Evolutionary conservation across 1,139 yeast genomes (phyloP).

Genomic region (Spathaspora sp.): DNA sequence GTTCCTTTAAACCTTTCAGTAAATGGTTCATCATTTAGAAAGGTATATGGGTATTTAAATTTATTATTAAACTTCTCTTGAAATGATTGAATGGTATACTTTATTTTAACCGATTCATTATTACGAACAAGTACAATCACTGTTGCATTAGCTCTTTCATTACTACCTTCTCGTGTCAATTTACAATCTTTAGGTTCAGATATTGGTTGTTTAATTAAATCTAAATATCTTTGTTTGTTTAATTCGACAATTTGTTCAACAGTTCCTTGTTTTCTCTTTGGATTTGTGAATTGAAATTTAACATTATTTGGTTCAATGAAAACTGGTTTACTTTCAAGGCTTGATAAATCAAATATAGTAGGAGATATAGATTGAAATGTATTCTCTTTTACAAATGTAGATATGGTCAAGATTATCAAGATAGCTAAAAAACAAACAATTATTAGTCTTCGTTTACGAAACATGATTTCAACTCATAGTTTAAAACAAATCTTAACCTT

Average conservation of each 20-base stretch:
- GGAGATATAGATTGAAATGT: background rate
- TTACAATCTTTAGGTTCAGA: slow-evolving; percentile 47
- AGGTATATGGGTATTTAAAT: slow-evolving; percentile 78
- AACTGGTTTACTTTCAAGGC: background rate
- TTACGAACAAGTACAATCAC: slow-evolving; percentile 70
- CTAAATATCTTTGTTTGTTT: slow-evolving; percentile 34
- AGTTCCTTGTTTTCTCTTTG: slow-evolving; percentile 25
- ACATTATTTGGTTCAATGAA: slow-evolving; percentile 28
- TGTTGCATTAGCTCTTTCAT: slow-evolving; percentile 64
- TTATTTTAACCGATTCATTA: slow-evolving; percentile 50
- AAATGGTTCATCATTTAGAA: slow-evolving; percentile 71
- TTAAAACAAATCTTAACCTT: background rate
- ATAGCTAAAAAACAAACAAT: background rate
- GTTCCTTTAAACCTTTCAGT: slow-evolving; percentile 51
- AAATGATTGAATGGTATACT: slow-evolving; percentile 53
- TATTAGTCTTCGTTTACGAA: background rate
- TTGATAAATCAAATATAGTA: background rate
- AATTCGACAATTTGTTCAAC: slow-evolving; percentile 29
- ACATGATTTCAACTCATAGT: background rate
- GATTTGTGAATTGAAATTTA: slow-evolving; percentile 33
- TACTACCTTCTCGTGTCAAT: background rate
- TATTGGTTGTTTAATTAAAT: slow-evolving; percentile 33
- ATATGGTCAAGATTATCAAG: background rate
- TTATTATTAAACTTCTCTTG: slow-evolving; percentile 66
- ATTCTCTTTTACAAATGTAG: background rate